Base-by-base conservation (phyloP, 2,329 filamentous ascomycete genomes). In the Dactylella cylindrospora region DNA sequence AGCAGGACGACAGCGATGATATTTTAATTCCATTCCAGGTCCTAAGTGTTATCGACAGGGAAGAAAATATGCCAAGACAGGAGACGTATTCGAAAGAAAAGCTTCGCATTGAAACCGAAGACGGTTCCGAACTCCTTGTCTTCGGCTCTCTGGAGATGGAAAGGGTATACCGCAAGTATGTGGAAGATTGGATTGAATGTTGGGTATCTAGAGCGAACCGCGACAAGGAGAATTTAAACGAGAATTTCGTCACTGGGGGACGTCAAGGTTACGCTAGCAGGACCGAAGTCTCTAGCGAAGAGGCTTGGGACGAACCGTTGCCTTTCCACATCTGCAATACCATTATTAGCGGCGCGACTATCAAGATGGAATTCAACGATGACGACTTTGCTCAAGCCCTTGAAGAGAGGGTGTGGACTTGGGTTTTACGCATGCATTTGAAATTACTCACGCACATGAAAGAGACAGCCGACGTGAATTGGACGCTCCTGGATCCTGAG, bases 111-210 rank as follows among this genome's bases (percentile, higher is more conserved):
- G 38, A 53, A 22, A 3, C 20, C 13, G 17, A 44, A n/a, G 23
- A 12, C 10, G 22, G n/a, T 4, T 7, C 15, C 13, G 9, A 25
- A 17, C 15, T 26, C 2, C 20, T 23, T 5, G 33, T 20, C 19
- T 61, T 61, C n/a, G 55, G 46, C 15, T 53, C 47, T 3, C 10
- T 17, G 4, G 28, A 47, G 8, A 61, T 61, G 55, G 55, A 61
- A 22, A 13, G 44, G 12, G 12, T 49, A 7, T 61, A 61, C 20
- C 44, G 41, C 12, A 5, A 20, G 7, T 32, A 20, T 15, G 17
- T 53, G 15, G 13, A 40, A n/a, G 28, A 41, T 3, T 61, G 55
- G 55, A 41, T 61, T n/a, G 20, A 38, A 38, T 20, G 17, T 40
- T 28, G 40, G 35, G 38, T 43, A 31, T 52, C 5, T 17, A 41